Conservation (phyloP, 2,329 filamentous ascomycete genomes). For the Parastagonospora nodorum region DNA sequence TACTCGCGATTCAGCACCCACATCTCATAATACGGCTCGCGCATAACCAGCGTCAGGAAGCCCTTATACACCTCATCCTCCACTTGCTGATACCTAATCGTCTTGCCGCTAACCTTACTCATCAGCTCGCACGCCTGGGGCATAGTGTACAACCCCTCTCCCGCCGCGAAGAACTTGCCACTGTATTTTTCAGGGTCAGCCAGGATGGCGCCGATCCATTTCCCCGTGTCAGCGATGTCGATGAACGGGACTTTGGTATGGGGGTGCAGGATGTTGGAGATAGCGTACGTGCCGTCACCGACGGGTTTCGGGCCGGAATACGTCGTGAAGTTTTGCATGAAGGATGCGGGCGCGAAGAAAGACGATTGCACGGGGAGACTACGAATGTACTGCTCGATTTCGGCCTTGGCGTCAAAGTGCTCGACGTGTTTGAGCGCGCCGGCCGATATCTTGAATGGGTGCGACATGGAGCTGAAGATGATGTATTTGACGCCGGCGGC, state of each 20-base stretch:
- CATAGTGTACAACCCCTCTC: slow-evolving; percentile 47
- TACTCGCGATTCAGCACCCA: slow-evolving; percentile 28
- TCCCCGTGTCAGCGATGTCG: slow-evolving; percentile 54
- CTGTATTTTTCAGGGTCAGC: slow-evolving; percentile 51
- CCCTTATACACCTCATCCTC: slow-evolving; percentile 34
- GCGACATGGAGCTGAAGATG: slow-evolving; percentile 45
- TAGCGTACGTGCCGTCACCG: slow-evolving; percentile 33
- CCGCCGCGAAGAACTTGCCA: slow-evolving; percentile 53
- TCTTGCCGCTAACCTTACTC: slow-evolving; percentile 48
- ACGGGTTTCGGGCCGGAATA: slow-evolving; percentile 14
- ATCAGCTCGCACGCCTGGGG: slow-evolving; percentile 50
- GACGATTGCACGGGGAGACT: slow-evolving; percentile 54
- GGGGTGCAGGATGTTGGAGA: slow-evolving; percentile 14
- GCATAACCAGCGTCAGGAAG: slow-evolving; percentile 21
- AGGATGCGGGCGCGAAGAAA: slow-evolving; percentile 60
- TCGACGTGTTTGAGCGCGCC: slow-evolving; percentile 45
- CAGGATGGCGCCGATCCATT: slow-evolving; percentile 50
- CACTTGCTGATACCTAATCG: slow-evolving; percentile 28
- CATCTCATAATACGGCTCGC: slow-evolving; percentile 35
- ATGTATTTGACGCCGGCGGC: slow-evolving; percentile 44
- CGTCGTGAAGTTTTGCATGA: slow-evolving; percentile 58
- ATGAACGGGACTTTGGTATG: slow-evolving; percentile 49
- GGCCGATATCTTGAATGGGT: slow-evolving; percentile 30
- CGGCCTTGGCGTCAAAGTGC: slow-evolving; percentile 64
- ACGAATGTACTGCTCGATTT: slow-evolving; percentile 61